These are phyloP conservation scores for Epichloe amarillans DNA, from an alignment of 2,329 filamentous ascomycete genomes.

Conservation along the genomic window DNA sequence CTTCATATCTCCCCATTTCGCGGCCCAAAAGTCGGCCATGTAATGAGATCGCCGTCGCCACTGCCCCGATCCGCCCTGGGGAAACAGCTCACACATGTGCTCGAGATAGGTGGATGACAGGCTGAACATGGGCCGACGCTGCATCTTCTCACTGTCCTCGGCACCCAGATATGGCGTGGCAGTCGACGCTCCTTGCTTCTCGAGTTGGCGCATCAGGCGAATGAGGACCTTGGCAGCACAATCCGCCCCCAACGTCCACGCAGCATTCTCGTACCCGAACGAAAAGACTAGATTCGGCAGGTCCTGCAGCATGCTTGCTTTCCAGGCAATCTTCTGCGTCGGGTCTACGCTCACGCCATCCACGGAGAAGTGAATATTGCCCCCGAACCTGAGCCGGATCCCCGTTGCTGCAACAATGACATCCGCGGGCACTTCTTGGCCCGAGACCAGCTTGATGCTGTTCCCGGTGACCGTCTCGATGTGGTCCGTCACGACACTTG, in stretches of 20 bases:
- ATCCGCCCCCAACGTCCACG: constrained; percentile 51
- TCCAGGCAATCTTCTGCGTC: constrained; percentile 40
- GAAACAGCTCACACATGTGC: constrained; percentile 26
- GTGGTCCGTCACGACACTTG: constrained; percentile 28
- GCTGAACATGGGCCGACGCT: constrained; percentile 25
- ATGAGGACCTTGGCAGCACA: constrained; percentile 24
- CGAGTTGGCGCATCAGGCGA: constrained; percentile 22
- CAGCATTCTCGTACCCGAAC: constrained; percentile 45
- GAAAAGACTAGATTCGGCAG: constrained; percentile 47
- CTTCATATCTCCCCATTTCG: constrained; percentile 17
- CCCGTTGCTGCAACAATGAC: constrained; percentile 55
- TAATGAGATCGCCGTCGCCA: constrained; percentile 21
- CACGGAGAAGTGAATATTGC: constrained; percentile 34
- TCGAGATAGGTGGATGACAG: constrained; percentile 39
- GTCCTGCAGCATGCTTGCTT: constrained; percentile 45
- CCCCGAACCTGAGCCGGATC: constrained; percentile 42
- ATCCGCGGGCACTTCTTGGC: constrained; percentile 38
- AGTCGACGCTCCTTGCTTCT: constrained; percentile 24
- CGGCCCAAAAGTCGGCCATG: constrained; percentile 15
- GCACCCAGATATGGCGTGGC: constrained; percentile 29
- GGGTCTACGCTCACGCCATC: constrained; percentile 34
- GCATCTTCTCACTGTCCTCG: constrained; percentile 20
- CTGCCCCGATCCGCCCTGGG: constrained; percentile 28
- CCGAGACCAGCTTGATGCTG: constrained; percentile 29
- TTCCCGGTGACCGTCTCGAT: constrained; percentile 31